These are phyloP conservation scores for Mycena indigotica DNA, from an alignment of 768 basidiomycete species.

Conservation along the genomic window DNA sequence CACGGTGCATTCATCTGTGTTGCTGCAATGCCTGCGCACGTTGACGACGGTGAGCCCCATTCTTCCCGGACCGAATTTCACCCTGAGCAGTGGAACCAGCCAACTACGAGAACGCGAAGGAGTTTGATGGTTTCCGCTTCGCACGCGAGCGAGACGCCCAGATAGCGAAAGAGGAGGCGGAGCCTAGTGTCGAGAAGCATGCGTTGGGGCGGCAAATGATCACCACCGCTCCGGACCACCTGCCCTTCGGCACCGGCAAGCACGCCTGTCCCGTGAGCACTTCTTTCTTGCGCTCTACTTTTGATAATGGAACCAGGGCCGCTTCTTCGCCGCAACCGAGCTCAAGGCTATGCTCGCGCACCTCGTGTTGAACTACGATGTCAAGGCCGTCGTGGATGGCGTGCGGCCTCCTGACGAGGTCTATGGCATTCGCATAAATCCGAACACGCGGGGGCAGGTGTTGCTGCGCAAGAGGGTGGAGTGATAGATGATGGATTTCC, in stretches of 20 bases:
- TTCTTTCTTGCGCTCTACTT: neutral
- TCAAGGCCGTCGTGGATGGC: neutral
- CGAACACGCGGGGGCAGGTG: neutral
- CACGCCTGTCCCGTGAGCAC: slow-evolving; percentile 15
- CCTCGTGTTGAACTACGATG: neutral
- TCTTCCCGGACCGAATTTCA: neutral
- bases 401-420: neutral
- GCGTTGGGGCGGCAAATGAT: slow-evolving; percentile 22
- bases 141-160: slow-evolving; percentile 1
- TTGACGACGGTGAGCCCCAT: neutral
- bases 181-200: neutral
- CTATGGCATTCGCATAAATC: neutral
- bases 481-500: no score
- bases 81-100: neutral
- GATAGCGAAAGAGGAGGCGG: neutral
- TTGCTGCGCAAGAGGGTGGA: neutral
- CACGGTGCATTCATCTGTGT: slow-evolving; percentile 27
- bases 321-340: neutral
- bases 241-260: slow-evolving; percentile 19
- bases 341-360: neutral
- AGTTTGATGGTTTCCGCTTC: slow-evolving; percentile 9
- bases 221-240: slow-evolving; percentile 12
- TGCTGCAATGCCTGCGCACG: slow-evolving; percentile 3
- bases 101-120: neutral
- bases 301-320: neutral